phyloP scores from a whole-genome alignment of 163 green algal species.

The Chlamydomonas reinhardtii region DNA sequence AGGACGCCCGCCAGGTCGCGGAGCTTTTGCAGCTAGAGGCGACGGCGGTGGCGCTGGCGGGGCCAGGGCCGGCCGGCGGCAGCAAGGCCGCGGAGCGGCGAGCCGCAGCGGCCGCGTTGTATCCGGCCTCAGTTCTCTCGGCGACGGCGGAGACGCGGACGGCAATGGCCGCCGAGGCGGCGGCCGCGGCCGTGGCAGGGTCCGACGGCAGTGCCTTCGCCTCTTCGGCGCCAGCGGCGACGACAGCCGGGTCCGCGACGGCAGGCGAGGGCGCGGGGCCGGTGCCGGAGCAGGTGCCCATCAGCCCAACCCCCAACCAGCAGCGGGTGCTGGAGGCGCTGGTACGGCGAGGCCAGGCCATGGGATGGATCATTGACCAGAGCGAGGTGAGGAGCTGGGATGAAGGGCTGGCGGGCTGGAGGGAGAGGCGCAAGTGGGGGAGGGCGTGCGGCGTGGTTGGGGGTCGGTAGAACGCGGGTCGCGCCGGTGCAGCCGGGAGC shows the following conservation, averaged over 20 bases:
- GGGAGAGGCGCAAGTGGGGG: no score
- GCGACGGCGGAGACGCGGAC: conserved; percentile 12
- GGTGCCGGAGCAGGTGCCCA: not conserved
- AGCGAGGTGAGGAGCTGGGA: conserved; percentile 56
- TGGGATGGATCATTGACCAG: conserved; percentile 65
- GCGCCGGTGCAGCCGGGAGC: no score
- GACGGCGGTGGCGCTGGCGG: not conserved
- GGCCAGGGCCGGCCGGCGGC: no score
- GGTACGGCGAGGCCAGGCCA: conserved; percentile 52
- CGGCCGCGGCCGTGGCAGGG: not conserved
- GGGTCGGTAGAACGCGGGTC: no score
- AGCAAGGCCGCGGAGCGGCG: not conserved
- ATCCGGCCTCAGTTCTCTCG: conserved; percentile 28
- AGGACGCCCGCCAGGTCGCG: conserved; percentile 28
- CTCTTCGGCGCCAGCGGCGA: no score
- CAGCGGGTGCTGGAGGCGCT: conserved; percentile 47
- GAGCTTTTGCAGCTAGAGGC: conserved; percentile 31
- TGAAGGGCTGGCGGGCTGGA: no score
- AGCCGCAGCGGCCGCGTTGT: not conserved
- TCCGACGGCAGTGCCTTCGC: no score
- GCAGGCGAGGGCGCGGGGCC: not conserved
- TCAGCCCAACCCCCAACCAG: conserved; percentile 47
- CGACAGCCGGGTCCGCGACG: no score
- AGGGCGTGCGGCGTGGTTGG: no score
- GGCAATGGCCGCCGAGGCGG: not conserved